Conservation (phyloP, 768 basidiomycete species). For the Suillus plorans region DNA sequence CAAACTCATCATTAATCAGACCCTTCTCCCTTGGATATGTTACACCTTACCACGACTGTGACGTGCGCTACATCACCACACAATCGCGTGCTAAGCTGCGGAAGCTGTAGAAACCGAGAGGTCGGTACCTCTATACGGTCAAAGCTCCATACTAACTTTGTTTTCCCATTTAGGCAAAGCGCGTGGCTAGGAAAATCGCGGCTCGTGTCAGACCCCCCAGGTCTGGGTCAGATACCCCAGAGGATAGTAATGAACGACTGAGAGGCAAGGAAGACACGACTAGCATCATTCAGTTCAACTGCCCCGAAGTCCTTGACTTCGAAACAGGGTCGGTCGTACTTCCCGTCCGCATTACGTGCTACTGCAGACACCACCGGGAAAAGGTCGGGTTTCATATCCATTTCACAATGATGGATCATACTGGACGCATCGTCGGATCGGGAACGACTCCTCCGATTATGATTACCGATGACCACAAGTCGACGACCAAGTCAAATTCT, state of each 20-base stretch:
- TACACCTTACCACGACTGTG: constrained; percentile 71
- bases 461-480: constrained; percentile 99
- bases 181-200: constrained; percentile 86
- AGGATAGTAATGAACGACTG: constrained; percentile 51
- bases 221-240: constrained; percentile 70
- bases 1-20: constrained; percentile 43
- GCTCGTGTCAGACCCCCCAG: constrained; percentile 77
- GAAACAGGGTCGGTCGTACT: constrained; percentile 81
- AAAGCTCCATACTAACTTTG: constrained; percentile 10
- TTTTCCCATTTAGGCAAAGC: constrained; percentile 64
- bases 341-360: constrained; percentile 96
- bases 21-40: constrained; percentile 63
- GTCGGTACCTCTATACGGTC: constrained; percentile 37
- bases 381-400: constrained; percentile 93
- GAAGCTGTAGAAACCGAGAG: constrained; percentile 88
- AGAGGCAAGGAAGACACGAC: constrained; percentile 60
- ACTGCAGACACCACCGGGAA: constrained; percentile 97
- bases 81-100: constrained; percentile 75
- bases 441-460: constrained; percentile 89
- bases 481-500: constrained; percentile 38
- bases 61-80: constrained; percentile 81
- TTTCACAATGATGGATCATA: constrained; percentile 79
- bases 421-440: constrained; percentile 76
- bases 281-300: constrained; percentile 95
- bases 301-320: constrained; percentile 86